Conservation (phyloP, 2,329 filamentous ascomycete genomes). For the Cladophialophora yegresii region DNA sequence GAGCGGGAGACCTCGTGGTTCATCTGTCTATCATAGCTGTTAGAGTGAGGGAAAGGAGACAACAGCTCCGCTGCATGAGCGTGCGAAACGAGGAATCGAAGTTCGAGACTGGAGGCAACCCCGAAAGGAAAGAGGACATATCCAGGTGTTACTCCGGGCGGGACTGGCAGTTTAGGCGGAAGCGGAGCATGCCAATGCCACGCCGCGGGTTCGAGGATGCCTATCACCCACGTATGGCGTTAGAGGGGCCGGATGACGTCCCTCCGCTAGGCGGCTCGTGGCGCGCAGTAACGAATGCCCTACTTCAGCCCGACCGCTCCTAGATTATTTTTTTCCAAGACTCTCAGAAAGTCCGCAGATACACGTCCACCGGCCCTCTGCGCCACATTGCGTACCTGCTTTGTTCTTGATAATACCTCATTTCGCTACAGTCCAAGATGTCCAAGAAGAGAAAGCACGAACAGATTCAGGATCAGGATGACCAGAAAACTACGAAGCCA, state of each 20-base stretch:
- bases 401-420: conserved; percentile 7
- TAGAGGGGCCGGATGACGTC: neutral
- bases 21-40: conserved; percentile 27
- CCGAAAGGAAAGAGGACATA: conserved; percentile 13
- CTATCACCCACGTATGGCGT: neutral
- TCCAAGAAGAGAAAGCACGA: conserved; percentile 32
- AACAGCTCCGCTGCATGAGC: conserved; percentile 1
- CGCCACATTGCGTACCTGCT: conserved; percentile 2
- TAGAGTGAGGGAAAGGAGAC: neutral
- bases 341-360: neutral
- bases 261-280: too few species aligned
- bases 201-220: neutral
- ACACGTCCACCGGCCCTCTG: neutral
- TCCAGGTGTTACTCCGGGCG: neutral
- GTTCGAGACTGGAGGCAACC: conserved; percentile 12
- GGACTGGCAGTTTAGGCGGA: neutral
- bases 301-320: conserved; percentile 10
- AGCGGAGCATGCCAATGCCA: neutral
- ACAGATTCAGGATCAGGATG: conserved; percentile 15
- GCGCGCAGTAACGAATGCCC: neutral
- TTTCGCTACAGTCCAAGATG: conserved; percentile 18
- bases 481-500: conserved; percentile 9
- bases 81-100: neutral
- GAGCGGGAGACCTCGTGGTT: conserved; percentile 4
- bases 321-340: conserved; percentile 9